Conservation (phyloP, 2,329 filamentous ascomycete genomes). For the Cladosporium sp. region DNA sequence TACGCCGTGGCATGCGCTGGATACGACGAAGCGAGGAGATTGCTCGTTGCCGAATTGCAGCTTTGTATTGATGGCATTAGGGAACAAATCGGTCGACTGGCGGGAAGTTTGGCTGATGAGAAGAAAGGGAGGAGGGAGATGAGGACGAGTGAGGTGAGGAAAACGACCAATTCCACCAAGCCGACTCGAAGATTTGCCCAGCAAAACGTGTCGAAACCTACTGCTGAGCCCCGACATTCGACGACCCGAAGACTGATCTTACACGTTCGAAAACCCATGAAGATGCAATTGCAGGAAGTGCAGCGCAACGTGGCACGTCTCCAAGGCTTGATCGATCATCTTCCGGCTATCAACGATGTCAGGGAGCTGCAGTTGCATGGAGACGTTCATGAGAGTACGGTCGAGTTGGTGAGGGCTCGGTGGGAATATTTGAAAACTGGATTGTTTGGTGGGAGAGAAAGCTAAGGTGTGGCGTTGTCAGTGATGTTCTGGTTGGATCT, state of each 20-base stretch:
- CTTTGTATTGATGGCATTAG: neutral
- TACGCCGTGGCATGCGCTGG: slow-evolving; percentile 4
- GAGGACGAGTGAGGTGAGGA: neutral
- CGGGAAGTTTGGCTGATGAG: neutral
- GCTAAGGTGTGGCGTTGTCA: too few relatives aligned
- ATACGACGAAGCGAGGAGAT: neutral
- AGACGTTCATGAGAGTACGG: slow-evolving; percentile 6
- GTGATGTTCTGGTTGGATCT: too few relatives aligned
- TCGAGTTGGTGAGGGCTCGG: neutral
- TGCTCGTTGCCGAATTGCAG: neutral
- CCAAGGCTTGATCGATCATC: neutral
- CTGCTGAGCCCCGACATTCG: too few relatives aligned
- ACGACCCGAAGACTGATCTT: too few relatives aligned
- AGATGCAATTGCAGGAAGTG: neutral
- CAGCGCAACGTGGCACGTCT: neutral
- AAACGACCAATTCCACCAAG: too few relatives aligned
- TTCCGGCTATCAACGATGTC: neutral
- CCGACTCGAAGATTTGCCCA: too few relatives aligned
- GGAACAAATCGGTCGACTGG: neutral
- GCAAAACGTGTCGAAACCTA: too few relatives aligned
- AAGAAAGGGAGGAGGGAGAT: neutral
- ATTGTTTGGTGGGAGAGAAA: neutral
- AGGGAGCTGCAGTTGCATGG: neutral
- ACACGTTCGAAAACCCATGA: too few relatives aligned
- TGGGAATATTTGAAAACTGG: slow-evolving; percentile 5